These are phyloP conservation scores for Royoungia palumana DNA, from an alignment of 768 basidiomycete species.

Conservation along the genomic window DNA sequence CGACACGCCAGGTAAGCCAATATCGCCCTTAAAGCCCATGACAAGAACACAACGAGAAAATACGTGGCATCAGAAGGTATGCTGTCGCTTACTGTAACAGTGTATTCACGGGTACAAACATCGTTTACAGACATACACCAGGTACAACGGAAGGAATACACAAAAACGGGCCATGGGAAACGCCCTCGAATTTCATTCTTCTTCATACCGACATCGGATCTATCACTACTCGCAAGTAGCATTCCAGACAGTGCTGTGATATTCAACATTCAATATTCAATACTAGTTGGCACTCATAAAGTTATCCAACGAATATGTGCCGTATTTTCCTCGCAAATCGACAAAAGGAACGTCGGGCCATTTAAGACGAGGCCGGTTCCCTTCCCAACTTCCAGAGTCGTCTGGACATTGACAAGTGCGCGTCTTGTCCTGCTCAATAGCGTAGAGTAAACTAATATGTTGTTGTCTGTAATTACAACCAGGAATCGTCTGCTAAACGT, in stretches of 20 bases:
- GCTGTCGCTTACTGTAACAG: too few relatives aligned
- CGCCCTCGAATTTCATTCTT: not conserved
- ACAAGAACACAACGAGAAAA: too few relatives aligned
- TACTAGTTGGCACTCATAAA: slow-evolving; percentile 30
- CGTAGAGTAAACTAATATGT: too few relatives aligned
- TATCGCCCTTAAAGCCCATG: too few relatives aligned
- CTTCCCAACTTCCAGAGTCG: too few relatives aligned
- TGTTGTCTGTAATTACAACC: too few relatives aligned
- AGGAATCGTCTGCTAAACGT: too few relatives aligned
- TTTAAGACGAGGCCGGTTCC: slow-evolving; percentile 39
- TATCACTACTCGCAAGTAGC: slow-evolving; percentile 29
- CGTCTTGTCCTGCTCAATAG: too few relatives aligned
- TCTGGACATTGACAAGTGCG: too few relatives aligned
- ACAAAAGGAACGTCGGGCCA: slow-evolving; percentile 34
- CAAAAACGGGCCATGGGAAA: too few relatives aligned
- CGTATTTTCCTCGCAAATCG: slow-evolving; percentile 30
- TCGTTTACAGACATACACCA: not conserved
- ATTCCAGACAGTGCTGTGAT: slow-evolving; percentile 35
- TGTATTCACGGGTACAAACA: not conserved
- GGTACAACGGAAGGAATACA: not conserved
- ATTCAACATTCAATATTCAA: slow-evolving; percentile 20
- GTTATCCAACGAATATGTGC: slow-evolving; percentile 32
- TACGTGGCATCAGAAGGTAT: too few relatives aligned
- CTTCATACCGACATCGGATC: not conserved
- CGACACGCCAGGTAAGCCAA: too few relatives aligned